Evolutionary conservation across 2,329 filamentous ascomycete genomes (phyloP).

Genomic region (Thermomyces lanuginosus): DNA sequence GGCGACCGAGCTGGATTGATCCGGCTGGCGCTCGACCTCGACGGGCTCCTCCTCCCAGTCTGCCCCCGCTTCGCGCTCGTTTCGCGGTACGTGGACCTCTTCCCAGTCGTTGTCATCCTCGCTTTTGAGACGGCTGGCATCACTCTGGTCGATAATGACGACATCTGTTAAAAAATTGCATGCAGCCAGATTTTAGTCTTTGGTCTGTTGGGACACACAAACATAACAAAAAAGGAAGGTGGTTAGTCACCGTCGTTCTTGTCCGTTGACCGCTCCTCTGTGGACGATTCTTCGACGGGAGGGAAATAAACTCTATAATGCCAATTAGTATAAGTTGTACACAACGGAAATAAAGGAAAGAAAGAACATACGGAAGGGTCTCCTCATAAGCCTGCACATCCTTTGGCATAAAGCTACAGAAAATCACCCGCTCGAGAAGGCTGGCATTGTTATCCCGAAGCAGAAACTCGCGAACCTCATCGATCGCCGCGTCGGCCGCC

Average conservation of each 20-base stretch:
- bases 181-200: too few relatives aligned
- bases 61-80: constrained; percentile 11
- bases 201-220: too few relatives aligned
- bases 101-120: constrained; percentile 28
- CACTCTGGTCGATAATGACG: constrained; percentile 3
- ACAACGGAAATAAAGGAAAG: background rate
- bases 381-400: constrained; percentile 59
- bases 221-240: too few relatives aligned
- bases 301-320: constrained; percentile 33
- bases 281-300: constrained; percentile 19
- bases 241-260: constrained; percentile 11
- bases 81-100: constrained; percentile 17
- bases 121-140: constrained; percentile 8
- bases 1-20: constrained; percentile 10
- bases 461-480: constrained; percentile 41
- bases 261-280: constrained; percentile 5
- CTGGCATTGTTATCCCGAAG: constrained; percentile 23
- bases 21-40: constrained; percentile 15
- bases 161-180: constrained; percentile 8
- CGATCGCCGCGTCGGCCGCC: constrained; percentile 57
- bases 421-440: constrained; percentile 56
- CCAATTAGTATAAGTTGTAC: constrained; percentile 1
- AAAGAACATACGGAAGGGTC: constrained; percentile 52
- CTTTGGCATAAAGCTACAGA: constrained; percentile 68
- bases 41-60: constrained; percentile 19